These are phyloP conservation scores for Earliella scabrosa DNA, from an alignment of 1,284 basidiomycete genomes.

Conservation along the genomic window DNA sequence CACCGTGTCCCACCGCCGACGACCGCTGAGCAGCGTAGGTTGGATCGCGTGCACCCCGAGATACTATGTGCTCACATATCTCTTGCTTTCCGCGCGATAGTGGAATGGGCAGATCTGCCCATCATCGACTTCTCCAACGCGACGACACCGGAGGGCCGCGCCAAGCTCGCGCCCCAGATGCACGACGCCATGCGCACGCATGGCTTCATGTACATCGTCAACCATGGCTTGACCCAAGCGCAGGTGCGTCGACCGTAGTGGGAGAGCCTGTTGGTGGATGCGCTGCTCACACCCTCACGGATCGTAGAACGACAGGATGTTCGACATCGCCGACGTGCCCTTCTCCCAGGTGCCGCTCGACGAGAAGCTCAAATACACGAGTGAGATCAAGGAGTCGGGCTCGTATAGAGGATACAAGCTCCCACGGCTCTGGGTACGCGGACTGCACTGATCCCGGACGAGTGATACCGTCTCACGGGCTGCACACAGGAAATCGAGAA, in stretches of 20 bases:
- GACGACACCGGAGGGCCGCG: constrained; percentile 49
- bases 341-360: constrained; percentile 55
- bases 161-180: constrained; percentile 43
- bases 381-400: constrained; percentile 51
- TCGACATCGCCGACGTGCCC: constrained; percentile 25
- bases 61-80: background rate
- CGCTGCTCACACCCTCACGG: too few relatives aligned
- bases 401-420: constrained; percentile 66
- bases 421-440: constrained; percentile 56
- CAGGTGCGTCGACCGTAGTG: constrained; percentile 38
- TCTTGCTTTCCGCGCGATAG: constrained; percentile 34
- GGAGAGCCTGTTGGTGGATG: too few relatives aligned
- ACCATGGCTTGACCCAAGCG: constrained; percentile 55
- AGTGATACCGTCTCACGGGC: too few relatives aligned
- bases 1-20: constrained; percentile 29
- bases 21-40: constrained; percentile 30
- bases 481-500: constrained; percentile 52
- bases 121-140: constrained; percentile 67
- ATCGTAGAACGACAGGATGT: constrained; percentile 29
- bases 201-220: constrained; percentile 68
- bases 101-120: constrained; percentile 71
- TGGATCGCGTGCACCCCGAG: background rate
- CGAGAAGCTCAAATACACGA: constrained; percentile 61
- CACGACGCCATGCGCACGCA: constrained; percentile 62
- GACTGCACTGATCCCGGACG: too few relatives aligned